These are phyloP conservation scores for Erythrophleum ivorense DNA, from an alignment of 331 rosid species.

Conservation along the genomic window DNA sequence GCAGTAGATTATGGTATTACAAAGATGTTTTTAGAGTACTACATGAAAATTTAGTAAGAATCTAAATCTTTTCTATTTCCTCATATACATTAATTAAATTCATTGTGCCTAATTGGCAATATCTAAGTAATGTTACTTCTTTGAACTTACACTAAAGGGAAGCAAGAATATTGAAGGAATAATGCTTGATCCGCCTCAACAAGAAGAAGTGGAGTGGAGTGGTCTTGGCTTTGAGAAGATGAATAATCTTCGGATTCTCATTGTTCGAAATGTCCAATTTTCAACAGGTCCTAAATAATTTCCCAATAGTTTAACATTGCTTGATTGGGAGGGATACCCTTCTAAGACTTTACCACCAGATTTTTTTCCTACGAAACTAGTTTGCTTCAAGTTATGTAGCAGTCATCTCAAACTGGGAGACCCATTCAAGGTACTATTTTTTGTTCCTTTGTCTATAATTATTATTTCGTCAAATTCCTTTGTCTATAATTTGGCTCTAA, in stretches of 20 bases:
- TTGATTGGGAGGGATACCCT: slow-evolving; percentile 26
- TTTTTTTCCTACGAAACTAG: slow-evolving; percentile 9
- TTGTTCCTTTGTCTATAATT: no score
- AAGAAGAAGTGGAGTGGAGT: slow-evolving; percentile 10
- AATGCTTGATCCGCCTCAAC: slow-evolving; percentile 6
- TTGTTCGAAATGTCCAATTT: not conserved
- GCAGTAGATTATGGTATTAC: slow-evolving; percentile 21
- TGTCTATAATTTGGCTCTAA: no score
- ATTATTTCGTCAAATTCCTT: no score
- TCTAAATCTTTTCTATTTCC: not conserved
- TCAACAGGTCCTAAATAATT: not conserved
- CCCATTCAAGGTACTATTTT: not conserved
- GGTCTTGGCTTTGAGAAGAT: slow-evolving; percentile 5
- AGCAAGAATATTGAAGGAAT: slow-evolving; percentile 15
- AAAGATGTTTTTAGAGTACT: slow-evolving; percentile 5
- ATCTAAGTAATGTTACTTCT: not conserved
- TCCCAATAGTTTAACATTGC: slow-evolving; percentile 13
- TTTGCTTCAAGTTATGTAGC: not conserved
- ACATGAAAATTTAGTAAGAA: slow-evolving; percentile 2
- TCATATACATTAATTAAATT: no score
- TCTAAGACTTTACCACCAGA: not conserved
- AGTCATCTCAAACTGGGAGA: not conserved
- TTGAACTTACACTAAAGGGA: slow-evolving; percentile 19
- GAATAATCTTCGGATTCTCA: slow-evolving; percentile 23
- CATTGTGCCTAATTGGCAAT: not conserved